Conservation (phyloP, 2,329 filamentous ascomycete genomes). For the Trichoderma sp. region DNA sequence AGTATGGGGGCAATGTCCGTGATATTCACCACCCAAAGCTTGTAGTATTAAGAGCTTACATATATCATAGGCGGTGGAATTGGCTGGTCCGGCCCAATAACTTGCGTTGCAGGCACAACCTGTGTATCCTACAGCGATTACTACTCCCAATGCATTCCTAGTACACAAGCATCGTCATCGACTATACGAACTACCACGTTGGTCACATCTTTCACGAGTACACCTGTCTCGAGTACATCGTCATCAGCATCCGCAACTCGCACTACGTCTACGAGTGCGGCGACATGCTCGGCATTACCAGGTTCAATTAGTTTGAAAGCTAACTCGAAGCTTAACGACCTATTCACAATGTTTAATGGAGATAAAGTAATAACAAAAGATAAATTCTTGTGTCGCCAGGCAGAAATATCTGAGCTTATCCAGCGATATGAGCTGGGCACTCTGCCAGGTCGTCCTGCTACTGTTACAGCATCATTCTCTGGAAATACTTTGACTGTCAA, state of each 20-base stretch:
- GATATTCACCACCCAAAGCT: background rate
- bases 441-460: background rate
- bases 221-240: background rate
- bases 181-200: background rate
- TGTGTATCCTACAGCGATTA: background rate
- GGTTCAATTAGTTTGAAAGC: background rate
- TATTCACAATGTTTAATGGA: constrained; percentile 5
- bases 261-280: background rate
- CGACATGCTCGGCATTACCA: background rate
- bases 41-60: background rate
- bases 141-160: constrained; percentile 1
- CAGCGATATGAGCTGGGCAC: constrained; percentile 9
- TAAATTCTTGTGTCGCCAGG: background rate
- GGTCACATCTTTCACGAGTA: background rate
- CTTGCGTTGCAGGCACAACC: background rate
- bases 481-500: constrained; percentile 5
- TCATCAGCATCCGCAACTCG: background rate
- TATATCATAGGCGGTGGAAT: background rate
- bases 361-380: background rate
- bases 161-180: background rate
- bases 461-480: background rate
- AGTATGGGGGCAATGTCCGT: constrained; percentile 6
- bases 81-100: constrained; percentile 1
- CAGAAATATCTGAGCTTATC: background rate
- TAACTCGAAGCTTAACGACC: background rate